Conservation (phyloP, 192 early-diverging fungal genomes). For the Coemansia sp. region DNA sequence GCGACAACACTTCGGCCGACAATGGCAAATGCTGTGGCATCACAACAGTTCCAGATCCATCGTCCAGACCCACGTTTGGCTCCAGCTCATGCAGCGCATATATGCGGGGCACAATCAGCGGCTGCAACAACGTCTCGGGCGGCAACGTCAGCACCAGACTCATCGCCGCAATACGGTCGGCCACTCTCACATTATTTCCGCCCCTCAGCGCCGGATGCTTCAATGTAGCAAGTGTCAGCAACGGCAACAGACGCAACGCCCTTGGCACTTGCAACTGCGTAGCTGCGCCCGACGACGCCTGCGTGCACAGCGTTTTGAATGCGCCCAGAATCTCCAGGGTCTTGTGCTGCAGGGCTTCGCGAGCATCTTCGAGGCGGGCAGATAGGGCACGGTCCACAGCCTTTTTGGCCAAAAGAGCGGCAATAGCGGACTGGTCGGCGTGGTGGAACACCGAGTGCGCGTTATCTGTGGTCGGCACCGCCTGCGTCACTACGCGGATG, state of each 20-base stretch:
- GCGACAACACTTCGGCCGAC: conserved; percentile 80
- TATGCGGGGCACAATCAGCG: conserved; percentile 72
- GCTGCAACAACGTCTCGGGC: conserved; percentile 67
- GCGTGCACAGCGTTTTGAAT: conserved; percentile 81
- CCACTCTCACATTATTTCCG: conserved; percentile 70
- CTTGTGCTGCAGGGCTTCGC: conserved; percentile 88
- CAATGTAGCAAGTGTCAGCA: conserved; percentile 75
- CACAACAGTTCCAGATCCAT: conserved; percentile 59
- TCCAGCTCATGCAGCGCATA: conserved; percentile 85
- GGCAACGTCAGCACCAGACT: conserved; percentile 79
- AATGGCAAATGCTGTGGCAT: conserved; percentile 80
- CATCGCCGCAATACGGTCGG: conserved; percentile 79
- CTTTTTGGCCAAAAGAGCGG: conserved; percentile 83
- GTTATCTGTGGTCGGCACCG: conserved; percentile 80
- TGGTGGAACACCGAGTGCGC: conserved; percentile 77
- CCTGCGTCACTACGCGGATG: conserved; percentile 89
- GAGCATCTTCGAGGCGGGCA: conserved; percentile 88
- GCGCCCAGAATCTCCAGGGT: conserved; percentile 82
- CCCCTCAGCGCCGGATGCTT: conserved; percentile 72
- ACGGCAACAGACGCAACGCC: conserved; percentile 82
- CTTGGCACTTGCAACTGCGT: conserved; percentile 81
- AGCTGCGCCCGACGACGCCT: conserved; percentile 66
- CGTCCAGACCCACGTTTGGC: conserved; percentile 49
- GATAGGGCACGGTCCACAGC: conserved; percentile 84
- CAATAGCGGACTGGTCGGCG: conserved; percentile 82